Conservation (phyloP, 345 rosid species). For the Physaria fendleri region DNA sequence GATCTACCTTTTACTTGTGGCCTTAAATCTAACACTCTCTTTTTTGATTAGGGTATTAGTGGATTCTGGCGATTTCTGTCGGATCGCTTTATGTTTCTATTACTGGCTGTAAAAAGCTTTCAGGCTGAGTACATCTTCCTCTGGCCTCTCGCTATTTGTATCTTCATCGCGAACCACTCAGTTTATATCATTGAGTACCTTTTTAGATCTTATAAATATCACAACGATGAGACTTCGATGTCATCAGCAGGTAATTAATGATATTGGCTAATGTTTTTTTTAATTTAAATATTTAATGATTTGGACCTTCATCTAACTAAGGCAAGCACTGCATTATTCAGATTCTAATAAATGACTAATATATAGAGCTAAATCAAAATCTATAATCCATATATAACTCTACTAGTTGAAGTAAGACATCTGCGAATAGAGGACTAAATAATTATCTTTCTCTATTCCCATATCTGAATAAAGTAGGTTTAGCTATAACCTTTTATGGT, state of each 20-base stretch:
- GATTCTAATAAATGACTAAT: too few species aligned
- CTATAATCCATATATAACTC: background rate
- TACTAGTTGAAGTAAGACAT: background rate
- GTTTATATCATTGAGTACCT: slow-evolving; percentile 3
- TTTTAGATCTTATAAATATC: background rate
- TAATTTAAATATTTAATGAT: background rate
- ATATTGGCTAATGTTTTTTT: background rate
- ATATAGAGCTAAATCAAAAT: background rate
- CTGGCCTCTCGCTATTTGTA: background rate
- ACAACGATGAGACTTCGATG: background rate
- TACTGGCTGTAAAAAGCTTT: background rate
- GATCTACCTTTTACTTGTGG: background rate
- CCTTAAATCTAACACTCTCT: background rate
- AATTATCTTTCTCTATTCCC: too few species aligned
- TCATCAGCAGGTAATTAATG: background rate
- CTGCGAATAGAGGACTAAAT: too few species aligned
- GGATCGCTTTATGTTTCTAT: slow-evolving; percentile 2
- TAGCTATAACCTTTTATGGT: too few species aligned
- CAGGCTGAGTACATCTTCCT: background rate
- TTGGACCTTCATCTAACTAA: background rate
- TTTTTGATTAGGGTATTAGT: background rate
- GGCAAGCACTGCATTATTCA: background rate
- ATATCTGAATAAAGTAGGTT: too few species aligned
- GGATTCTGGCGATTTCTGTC: background rate
- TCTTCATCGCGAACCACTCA: background rate